Evolutionary conservation across 768 basidiomycete species (phyloP), one percentile per base, ranked within the genome.

Genomic region (Trametes sanguinea): DNA sequence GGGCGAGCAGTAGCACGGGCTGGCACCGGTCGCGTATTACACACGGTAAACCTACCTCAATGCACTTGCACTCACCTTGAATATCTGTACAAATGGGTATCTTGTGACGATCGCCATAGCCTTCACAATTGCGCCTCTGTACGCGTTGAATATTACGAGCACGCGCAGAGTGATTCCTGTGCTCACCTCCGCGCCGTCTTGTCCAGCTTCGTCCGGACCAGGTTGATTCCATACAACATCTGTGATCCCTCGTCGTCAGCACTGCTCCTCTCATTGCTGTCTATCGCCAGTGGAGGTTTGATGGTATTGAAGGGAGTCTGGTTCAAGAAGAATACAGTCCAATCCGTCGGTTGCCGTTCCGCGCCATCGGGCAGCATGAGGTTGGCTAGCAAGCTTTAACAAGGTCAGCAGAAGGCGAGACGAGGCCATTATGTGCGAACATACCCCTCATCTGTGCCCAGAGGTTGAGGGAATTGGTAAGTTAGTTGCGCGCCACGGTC

Each of bases 321-420:
- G 72, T 98, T 98, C 60, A 99, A 84, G 75, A 96, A 97, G 82
- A 99, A 99, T 46, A 98, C 87, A 5, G 97, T 98, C 95, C 95
- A 98, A 75, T 98, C 97, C 73, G 96, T 94, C 27, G 90, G 77
- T 63, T 96, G 92, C 53, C 90, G 86, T 76, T 99, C 96, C 33
- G 95, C 97, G 6, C 97, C 97, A 74, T 99, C 97, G 10, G 97
- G 97, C 22, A 99, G 83, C 97, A 99, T 99, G 62, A 96, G 84
- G 78, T 96, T 96, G 3, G 97, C 97, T 4, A 99, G 82, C 16
- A 95, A 83, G 58, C 95, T 98, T 59, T 6, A 6, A 1, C 6
- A 2, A 6, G 17, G 6, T 59, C 11, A 42, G 63, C 39, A 27
- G 5, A 32, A 0, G 13, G 3, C 17, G 4, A 4, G 29, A 17